Evolutionary conservation across 2,329 filamentous ascomycete species (phyloP).

Genomic region (Tolypocladium endophyticum): DNA sequence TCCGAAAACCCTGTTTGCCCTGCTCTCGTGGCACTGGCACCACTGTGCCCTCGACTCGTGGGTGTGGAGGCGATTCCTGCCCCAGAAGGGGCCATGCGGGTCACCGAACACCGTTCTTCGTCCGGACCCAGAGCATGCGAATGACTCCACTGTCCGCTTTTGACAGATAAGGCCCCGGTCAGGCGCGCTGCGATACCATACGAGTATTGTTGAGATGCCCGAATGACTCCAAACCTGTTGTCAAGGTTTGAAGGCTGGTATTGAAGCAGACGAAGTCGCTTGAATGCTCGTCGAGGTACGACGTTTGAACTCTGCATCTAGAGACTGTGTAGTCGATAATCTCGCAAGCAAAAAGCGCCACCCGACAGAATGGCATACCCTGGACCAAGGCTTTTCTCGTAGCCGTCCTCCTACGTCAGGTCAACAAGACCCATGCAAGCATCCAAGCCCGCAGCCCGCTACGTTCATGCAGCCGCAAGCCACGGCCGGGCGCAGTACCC

Average conservation of each 20-base stretch:
- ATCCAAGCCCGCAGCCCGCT: too few relatives aligned
- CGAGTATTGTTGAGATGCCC: background rate
- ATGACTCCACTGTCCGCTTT: background rate
- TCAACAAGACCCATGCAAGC: background rate
- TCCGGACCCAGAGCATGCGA: background rate
- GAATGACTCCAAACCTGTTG: background rate
- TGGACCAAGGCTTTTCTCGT: too few relatives aligned
- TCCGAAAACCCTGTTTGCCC: background rate
- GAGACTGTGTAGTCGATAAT: background rate
- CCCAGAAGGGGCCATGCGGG: background rate
- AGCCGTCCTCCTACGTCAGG: background rate
- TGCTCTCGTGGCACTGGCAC: background rate
- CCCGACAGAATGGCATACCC: background rate
- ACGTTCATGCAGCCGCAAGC: background rate
- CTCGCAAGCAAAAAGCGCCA: background rate
- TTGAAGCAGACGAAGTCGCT: background rate
- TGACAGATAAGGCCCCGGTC: background rate
- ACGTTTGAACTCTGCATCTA: background rate
- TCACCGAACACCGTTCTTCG: background rate
- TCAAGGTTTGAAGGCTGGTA: background rate
- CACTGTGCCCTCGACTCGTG: background rate
- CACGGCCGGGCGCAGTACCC: background rate
- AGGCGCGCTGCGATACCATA: background rate
- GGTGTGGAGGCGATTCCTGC: background rate
- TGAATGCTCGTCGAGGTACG: background rate